Evolutionary conservation across 768 basidiomycete genomes (phyloP).

Genomic region (Wakefieldia striispora): DNA sequence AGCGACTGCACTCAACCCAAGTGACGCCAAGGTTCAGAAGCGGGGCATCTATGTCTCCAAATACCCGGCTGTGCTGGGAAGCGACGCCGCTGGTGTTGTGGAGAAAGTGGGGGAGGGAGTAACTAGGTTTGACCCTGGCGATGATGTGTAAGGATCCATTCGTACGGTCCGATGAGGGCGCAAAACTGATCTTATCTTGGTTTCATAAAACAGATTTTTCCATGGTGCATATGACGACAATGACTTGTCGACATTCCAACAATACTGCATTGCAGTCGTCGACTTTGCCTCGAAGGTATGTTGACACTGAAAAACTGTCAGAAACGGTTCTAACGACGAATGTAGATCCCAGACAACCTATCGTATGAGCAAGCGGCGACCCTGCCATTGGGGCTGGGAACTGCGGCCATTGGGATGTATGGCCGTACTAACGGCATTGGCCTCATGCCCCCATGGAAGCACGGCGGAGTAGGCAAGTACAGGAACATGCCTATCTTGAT

Average conservation of each 20-base stretch:
- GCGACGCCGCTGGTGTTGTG: constrained; percentile 52
- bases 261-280: constrained; percentile 42
- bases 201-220: constrained; percentile 34
- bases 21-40: constrained; percentile 51
- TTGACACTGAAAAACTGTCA: background rate
- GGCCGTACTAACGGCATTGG: constrained; percentile 39
- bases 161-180: constrained; percentile 1
- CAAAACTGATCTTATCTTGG: constrained; percentile 25
- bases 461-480: constrained; percentile 39
- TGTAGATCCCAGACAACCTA: constrained; percentile 44
- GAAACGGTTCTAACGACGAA: constrained; percentile 9
- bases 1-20: constrained; percentile 50
- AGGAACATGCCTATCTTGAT: constrained; percentile 44
- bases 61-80: constrained; percentile 48
- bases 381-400: constrained; percentile 47
- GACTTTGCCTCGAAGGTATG: constrained; percentile 40
- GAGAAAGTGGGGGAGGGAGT: constrained; percentile 53
- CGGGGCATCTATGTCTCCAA: constrained; percentile 36
- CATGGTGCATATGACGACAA: constrained; percentile 39
- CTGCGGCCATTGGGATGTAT: constrained; percentile 52
- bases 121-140: constrained; percentile 46
- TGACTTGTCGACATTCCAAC: constrained; percentile 42
- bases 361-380: constrained; percentile 50
- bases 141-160: constrained; percentile 45
- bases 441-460: constrained; percentile 39